Conservation (phyloP, 768 basidiomycete genomes). For the Neoboletus magnificus region DNA sequence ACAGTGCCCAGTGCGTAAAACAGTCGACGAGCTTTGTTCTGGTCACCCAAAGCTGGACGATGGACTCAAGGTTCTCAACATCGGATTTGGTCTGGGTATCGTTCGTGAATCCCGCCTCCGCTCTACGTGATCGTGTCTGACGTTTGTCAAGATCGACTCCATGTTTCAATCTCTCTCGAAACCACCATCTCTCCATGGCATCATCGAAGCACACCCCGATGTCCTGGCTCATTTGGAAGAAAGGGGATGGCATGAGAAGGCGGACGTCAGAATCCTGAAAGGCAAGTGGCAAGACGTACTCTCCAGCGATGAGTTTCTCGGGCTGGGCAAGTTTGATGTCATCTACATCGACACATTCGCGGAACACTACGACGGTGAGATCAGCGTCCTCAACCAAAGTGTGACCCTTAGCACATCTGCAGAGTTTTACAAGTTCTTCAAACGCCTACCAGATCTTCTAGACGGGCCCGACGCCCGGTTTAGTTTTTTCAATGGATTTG, state of each 20-base stretch:
- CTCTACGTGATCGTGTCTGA: conserved; percentile 5
- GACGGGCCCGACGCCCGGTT: conserved; percentile 72
- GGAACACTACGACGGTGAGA: conserved; percentile 69
- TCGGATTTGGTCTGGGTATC: conserved; percentile 94
- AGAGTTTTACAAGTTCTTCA: conserved; percentile 81
- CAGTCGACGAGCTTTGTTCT: conserved; percentile 61
- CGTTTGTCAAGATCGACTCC: conserved; percentile 63
- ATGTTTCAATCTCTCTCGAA: conserved; percentile 66
- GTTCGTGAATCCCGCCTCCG: conserved; percentile 38
- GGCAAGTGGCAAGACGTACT: conserved; percentile 94
- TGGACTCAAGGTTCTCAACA: conserved; percentile 72
- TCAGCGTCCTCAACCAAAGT: not conserved
- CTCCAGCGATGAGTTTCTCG: conserved; percentile 53
- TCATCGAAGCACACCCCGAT: conserved; percentile 92
- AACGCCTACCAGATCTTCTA: conserved; percentile 71
- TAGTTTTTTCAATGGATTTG: conserved; percentile 97
- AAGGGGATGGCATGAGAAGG: conserved; percentile 73
- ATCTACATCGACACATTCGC: conserved; percentile 94
- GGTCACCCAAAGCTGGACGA: conserved; percentile 43
- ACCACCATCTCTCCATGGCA: conserved; percentile 71
- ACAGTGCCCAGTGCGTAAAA: conserved; percentile 61
- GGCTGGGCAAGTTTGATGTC: conserved; percentile 76
- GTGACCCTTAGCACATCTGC: not conserved
- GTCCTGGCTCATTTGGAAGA: conserved; percentile 80
- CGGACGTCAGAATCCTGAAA: conserved; percentile 75